Evolutionary conservation across 768 basidiomycete species (phyloP).

Genomic region (Chalciporus chontae): DNA sequence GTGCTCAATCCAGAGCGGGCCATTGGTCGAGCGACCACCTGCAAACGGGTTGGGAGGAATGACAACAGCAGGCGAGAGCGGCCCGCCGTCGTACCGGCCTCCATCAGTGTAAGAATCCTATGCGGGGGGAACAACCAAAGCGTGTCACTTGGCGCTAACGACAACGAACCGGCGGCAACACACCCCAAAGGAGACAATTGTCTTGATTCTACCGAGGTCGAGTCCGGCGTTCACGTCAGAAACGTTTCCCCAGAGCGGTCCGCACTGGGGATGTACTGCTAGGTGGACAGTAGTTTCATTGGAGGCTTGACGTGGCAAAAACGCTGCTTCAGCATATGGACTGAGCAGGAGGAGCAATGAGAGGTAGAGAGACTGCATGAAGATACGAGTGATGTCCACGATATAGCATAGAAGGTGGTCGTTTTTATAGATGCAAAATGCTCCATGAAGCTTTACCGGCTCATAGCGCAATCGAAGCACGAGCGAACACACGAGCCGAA

Average conservation of each 20-base stretch:
- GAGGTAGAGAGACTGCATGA: neutral
- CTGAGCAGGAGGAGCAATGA: neutral
- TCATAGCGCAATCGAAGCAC: neutral
- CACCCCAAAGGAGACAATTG: slow-evolving; percentile 53
- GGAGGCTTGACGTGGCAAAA: slow-evolving; percentile 9
- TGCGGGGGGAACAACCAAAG: no score
- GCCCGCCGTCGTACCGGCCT: slow-evolving; percentile 43
- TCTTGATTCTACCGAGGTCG: slow-evolving; percentile 34
- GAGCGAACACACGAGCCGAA: neutral
- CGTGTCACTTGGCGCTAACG: neutral
- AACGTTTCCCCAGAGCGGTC: slow-evolving; percentile 35
- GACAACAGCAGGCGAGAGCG: slow-evolving; percentile 39
- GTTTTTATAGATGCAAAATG: neutral
- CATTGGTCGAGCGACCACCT: slow-evolving; percentile 50
- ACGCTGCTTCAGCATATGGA: slow-evolving; percentile 9
- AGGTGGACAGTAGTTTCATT: slow-evolving; percentile 34
- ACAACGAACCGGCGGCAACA: slow-evolving; percentile 4
- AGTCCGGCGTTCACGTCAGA: slow-evolving; percentile 51
- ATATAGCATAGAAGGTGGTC: neutral
- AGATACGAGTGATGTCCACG: neutral
- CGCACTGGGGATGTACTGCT: slow-evolving; percentile 45
- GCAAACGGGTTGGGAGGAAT: slow-evolving; percentile 43
- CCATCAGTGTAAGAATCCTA: slow-evolving; percentile 53
- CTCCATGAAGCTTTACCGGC: neutral
- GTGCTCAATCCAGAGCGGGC: slow-evolving; percentile 47